A percentile compares a stretch with the other conserved stretches of the same genome.
phyloP scores from a whole-genome alignment of 176 grass and related monocot genomes.

The Chrysopogon serrulatus region DNA sequence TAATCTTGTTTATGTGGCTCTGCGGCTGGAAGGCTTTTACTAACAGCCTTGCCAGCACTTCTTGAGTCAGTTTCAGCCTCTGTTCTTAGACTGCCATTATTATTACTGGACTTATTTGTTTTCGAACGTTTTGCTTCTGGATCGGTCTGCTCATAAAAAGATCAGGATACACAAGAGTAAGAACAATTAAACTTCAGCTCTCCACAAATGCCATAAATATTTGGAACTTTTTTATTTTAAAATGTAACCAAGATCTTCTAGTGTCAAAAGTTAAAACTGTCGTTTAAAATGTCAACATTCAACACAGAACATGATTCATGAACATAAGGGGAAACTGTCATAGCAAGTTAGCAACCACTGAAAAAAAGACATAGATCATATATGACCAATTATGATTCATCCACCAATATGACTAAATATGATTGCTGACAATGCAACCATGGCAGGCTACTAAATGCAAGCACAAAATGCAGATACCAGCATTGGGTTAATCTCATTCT shows the following conservation, averaged over 20 bases:
- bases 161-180: neutral
- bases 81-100: conserved; percentile 49
- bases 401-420: neutral
- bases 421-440: neutral
- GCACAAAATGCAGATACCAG: neutral
- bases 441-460: neutral
- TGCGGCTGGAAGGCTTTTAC: conserved; percentile 45
- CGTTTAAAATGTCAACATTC: neutral
- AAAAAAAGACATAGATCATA: neutral
- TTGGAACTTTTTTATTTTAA: neutral
- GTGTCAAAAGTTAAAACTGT: neutral
- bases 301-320: neutral
- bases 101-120: conserved; percentile 48
- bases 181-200: neutral
- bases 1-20: conserved; percentile 89
- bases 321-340: neutral
- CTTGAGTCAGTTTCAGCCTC: conserved; percentile 66
- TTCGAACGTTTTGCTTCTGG: conserved; percentile 63
- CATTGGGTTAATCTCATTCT: neutral
- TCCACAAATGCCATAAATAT: neutral
- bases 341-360: neutral
- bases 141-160: conserved; percentile 39
- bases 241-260: neutral
- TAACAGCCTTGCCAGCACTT: conserved; percentile 41
- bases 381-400: neutral